Conservation (phyloP, 257 asterid genomes). For the Nicotiana attenuata region DNA sequence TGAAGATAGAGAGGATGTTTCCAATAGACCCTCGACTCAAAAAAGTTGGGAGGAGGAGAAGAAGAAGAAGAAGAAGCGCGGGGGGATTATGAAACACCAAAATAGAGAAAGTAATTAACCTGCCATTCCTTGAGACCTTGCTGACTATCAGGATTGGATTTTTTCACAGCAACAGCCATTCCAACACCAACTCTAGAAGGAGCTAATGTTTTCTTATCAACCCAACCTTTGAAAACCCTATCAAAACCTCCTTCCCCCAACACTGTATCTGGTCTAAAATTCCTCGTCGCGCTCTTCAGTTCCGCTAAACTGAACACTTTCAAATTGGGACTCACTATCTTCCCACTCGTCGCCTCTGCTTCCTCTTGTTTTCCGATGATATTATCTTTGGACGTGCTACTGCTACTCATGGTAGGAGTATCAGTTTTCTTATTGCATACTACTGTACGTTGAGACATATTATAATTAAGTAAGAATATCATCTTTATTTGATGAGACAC, state of each 20-base stretch:
- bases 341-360: neutral
- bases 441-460: no score
- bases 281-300: conserved; percentile 29
- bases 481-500: neutral
- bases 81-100: no score
- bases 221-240: conserved; percentile 37
- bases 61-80: no score
- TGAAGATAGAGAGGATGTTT: no score
- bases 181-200: conserved; percentile 66
- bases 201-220: conserved; percentile 41
- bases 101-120: conserved; percentile 26
- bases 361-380: no score
- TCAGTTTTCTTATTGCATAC: no score
- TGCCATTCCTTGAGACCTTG: conserved; percentile 93
- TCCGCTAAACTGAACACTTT: conserved; percentile 22
- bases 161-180: conserved; percentile 79
- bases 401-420: no score
- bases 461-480: neutral
- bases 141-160: conserved; percentile 68
- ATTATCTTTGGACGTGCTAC: no score
- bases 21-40: no score
- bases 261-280: conserved; percentile 34
- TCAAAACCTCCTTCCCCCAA: conserved; percentile 45
- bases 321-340: conserved; percentile 14
- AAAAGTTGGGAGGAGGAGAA: no score